Evolutionary conservation across 2,329 filamentous ascomycete species (phyloP), one percentile per base, ranked within the genome.

Genomic region (Penicillium paneum): DNA sequence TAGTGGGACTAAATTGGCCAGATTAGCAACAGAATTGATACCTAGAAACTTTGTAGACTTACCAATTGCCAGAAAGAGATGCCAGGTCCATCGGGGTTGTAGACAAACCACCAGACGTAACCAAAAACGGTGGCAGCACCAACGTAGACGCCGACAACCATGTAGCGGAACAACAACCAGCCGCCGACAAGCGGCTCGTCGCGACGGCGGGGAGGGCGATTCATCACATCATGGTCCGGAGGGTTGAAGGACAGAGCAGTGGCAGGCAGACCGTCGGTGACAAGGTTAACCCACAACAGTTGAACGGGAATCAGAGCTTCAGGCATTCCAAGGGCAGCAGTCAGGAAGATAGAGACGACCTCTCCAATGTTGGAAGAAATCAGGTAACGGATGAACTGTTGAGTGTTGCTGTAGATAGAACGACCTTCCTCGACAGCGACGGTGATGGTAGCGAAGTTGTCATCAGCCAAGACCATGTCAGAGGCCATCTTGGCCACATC

Each of bases 51-150:
- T 40, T n/a, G 7, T 13, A 36, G 44, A 73, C 79, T 74, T 74
- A 83, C 80, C 63, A 99, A 80, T 71, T 99, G 90, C 73, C 83
- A 88, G 78, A 97, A 96, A 59, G 81, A 86, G 75, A 99, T 96
- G 73, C 96, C 90, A 24, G 94, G 94, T 0, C 94, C 94, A 63
- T 87, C 85, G 8, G 86, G 77, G 78, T 97, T 93, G 80, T 89
- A 96, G 88, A 99, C 92, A 81, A 97, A 99, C 90, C 91, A 99
- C 94, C 94, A 99, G n/a, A 91, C 93, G 71, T 99, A 99, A 42
- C 95, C 94, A 68, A 88, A 91, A 19, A 99, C 95, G 3, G 94
- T 99, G 50, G 94, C 94, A 38, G 91, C 81, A 70, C 94, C 94
- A 55, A 99, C 94, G 62, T 99, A 99, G 8, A 86, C 91, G 58